Conservation (phyloP, 2,329 filamentous ascomycete genomes). For the Penicillium sp. region DNA sequence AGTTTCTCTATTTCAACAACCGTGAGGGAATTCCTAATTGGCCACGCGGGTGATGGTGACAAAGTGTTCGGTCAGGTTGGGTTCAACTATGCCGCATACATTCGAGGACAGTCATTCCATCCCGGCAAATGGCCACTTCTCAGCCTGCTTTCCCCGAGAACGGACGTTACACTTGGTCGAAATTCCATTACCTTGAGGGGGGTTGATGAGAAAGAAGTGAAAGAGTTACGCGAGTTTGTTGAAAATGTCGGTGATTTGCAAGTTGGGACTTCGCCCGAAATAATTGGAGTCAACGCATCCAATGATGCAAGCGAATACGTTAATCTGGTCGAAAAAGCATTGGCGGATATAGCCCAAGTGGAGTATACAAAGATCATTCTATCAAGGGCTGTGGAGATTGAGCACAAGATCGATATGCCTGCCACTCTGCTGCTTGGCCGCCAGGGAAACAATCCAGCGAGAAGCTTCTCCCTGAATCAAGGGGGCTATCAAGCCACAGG, state of each 20-base stretch:
- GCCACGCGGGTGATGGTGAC: not conserved
- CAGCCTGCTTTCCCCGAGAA: conserved; percentile 7
- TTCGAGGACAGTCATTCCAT: conserved; percentile 1
- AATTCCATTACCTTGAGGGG: not conserved
- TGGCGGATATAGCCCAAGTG: conserved; percentile 6
- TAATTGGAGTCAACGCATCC: not conserved
- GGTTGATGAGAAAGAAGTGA: not conserved
- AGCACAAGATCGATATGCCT: conserved; percentile 11
- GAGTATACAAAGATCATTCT: conserved; percentile 17
- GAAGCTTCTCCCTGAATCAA: conserved; percentile 16
- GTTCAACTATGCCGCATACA: conserved; percentile 17
- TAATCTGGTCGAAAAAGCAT: not conserved
- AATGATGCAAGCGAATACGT: not conserved
- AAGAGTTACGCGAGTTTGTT: not conserved
- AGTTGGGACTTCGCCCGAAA: too few relatives aligned
- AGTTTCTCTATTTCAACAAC: not conserved
- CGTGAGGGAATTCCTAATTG: conserved; percentile 6
- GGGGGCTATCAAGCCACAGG: conserved; percentile 15
- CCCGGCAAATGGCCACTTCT: conserved; percentile 14
- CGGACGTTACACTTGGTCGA: not conserved
- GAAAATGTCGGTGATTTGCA: not conserved
- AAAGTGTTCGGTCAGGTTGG: conserved; percentile 16
- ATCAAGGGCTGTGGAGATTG: conserved; percentile 11
- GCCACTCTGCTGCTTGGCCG: conserved; percentile 16
- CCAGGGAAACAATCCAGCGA: conserved; percentile 12